Base-by-base conservation (phyloP, 1,139 yeast species). In the Pichia sp. region DNA sequence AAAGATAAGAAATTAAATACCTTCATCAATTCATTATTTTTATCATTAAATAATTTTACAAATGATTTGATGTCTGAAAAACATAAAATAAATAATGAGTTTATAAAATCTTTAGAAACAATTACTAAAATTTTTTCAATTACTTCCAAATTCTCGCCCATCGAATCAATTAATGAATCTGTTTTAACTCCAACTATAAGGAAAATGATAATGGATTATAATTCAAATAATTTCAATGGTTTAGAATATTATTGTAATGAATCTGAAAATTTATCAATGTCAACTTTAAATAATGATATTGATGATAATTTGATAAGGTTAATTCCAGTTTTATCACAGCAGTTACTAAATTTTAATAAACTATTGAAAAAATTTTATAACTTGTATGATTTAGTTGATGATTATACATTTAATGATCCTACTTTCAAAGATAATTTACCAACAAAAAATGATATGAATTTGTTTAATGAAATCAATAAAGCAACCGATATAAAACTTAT, bases 291-390 rank as follows among this genome's bases (percentile, higher is more conserved):
- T 44, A 49, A 48, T 9, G 63, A 63, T 27, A 54, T 63, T 7
- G 66, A 63, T 48, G 44, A 51, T n/a, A 57, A 58, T 30, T 55
- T 64, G 3, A 49, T 58, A 2, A 54, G 57, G 27, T 36, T 64
- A 44, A 62, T 60, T 43, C 69, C 69, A 6, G 51, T 63, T 3
- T 48, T 63, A 16, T 53, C 60, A 8, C 61, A 59, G 19, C 63
- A 63, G 42, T 50, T 65, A 8, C 27, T 55, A 13, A 54, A 52
- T 3, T 53, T 63, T 22, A 57, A 62, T 4, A 52, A 46, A 14
- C 60, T 56, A 36, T 49, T 63, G 28, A 45, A 54, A 27, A 55
- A 52, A n/a, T 63, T 64, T 42, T 62, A 64, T 46, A 33, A 53
- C 0, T 47, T 54, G 13, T 52, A 58, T 42, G 58, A 60, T 10